Base-by-base conservation (phyloP, 106 monocot species). In the Acanthochlamys bracteata region DNA sequence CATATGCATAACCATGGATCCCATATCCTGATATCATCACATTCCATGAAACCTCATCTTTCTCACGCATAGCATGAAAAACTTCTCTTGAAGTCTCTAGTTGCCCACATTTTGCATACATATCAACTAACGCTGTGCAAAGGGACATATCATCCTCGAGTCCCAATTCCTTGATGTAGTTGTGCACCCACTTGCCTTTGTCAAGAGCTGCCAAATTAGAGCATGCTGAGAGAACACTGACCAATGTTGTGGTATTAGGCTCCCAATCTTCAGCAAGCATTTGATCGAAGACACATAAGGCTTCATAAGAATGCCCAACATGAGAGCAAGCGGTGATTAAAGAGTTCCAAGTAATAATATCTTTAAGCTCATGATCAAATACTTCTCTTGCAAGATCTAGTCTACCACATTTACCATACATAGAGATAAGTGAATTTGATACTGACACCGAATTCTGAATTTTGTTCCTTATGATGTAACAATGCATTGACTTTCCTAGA, bases 51-150 rank as follows among this genome's bases (percentile, higher is more conserved):
- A 89, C 68, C 57, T 77, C 58, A 71, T 94, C 93, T 63, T 55
- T 89, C 53, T 81, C 62, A 6, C 45, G 69, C 76, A 86, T 84
- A n/a, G 74, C 76, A 76, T 94, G 79, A 67, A 94, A 89, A 20
- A 94, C 56, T 55, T 51, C 58, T 66, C 84, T 79, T 64, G 93
- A 62, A 12, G 45, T 66, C 7, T 60, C 45, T 42, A 94, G 81
- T n/a, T 83, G 59, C 43, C 93, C 93, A 61, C 89, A 89, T 63
- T 94, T 94, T 1, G 84, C 78, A 80, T 89, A 94, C 89, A 94
- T 86, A 52, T 89, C 93, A 52, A 94, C 42, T 13, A 86, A 60
- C 13, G 85, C 76, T 14, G 88, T 88, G 25, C 60, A 62, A 62
- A 88, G 24, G 25, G 53, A 42, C 20, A 71, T 26, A 42, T 86